phyloP scores from a whole-genome alignment of 768 basidiomycete genomes.

The Goffeauzyma gilvescens region DNA sequence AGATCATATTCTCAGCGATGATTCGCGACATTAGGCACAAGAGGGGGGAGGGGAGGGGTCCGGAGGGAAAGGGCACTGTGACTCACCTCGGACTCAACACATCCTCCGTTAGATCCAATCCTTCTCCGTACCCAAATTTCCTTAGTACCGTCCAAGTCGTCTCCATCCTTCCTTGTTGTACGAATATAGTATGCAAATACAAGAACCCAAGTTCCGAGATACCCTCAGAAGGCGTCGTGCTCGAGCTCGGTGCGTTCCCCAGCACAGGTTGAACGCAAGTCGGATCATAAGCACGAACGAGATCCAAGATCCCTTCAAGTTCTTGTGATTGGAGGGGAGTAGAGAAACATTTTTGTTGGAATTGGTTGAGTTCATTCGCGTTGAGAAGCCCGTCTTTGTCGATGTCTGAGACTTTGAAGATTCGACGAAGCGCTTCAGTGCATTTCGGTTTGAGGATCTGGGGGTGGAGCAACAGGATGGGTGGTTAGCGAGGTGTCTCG shows the following conservation, averaged over 20 bases:
- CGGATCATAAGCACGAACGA: conserved; percentile 62
- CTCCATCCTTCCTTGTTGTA: conserved; percentile 82
- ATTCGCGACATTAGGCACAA: too few species aligned
- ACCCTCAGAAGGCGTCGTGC: conserved; percentile 34
- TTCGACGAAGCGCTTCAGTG: conserved; percentile 63
- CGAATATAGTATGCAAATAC: conserved; percentile 88
- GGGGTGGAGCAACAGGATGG: too few species aligned
- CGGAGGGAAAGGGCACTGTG: neutral
- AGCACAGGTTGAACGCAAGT: conserved; percentile 44
- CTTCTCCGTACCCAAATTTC: conserved; percentile 90
- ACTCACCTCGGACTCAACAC: conserved; percentile 76
- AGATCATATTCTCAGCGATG: conserved; percentile 7
- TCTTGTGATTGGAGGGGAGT: conserved; percentile 80
- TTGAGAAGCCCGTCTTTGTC: conserved; percentile 89
- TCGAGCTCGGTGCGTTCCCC: conserved; percentile 13
- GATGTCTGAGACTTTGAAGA: conserved; percentile 88
- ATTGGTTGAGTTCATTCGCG: conserved; percentile 79
- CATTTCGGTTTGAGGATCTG: conserved; percentile 86
- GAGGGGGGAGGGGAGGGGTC: neutral
- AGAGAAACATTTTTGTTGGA: conserved; percentile 94
- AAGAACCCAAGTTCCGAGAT: conserved; percentile 85
- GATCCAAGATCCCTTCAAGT: conserved; percentile 85
- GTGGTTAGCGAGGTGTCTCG: too few species aligned
- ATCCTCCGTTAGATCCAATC: conserved; percentile 65
- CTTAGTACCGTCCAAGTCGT: conserved; percentile 95